Conservation (phyloP, 2,329 filamentous ascomycete genomes). For the Arthroderma sp. region DNA sequence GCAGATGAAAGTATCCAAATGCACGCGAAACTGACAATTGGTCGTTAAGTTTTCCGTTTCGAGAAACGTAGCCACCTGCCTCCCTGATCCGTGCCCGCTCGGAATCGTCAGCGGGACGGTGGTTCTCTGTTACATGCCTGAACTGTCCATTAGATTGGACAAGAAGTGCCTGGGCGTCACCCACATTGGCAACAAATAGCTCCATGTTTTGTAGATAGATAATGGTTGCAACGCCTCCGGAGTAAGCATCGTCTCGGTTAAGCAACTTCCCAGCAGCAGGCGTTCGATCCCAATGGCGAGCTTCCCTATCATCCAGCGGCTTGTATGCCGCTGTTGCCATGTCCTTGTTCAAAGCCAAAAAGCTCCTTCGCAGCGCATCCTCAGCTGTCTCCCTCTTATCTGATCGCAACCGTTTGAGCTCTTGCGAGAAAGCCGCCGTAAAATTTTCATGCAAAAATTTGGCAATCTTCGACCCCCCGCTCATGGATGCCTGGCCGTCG, state of each 20-base stretch:
- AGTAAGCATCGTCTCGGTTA: conserved; percentile 76
- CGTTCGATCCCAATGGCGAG: conserved; percentile 47
- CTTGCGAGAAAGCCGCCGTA: conserved; percentile 65
- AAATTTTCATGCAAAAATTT: conserved; percentile 97
- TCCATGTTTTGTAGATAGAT: conserved; percentile 82
- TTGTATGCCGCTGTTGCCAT: conserved; percentile 73
- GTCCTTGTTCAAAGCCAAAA: conserved; percentile 85
- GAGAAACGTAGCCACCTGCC: conserved; percentile 88
- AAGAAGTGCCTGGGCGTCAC: conserved; percentile 88
- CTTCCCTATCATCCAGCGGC: conserved; percentile 59
- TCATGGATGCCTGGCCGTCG: conserved; percentile 80
- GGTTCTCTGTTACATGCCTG: conserved; percentile 74
- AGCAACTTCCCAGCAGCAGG: conserved; percentile 62
- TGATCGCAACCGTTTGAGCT: conserved; percentile 60
- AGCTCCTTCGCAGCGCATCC: conserved; percentile 76
- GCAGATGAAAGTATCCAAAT: conserved; percentile 86
- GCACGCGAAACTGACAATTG: conserved; percentile 80
- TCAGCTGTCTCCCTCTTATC: conserved; percentile 59
- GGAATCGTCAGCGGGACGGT: conserved; percentile 74
- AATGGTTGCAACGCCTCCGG: conserved; percentile 83
- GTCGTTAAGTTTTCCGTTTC: conserved; percentile 89
- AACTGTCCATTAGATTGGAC: conserved; percentile 79
- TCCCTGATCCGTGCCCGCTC: conserved; percentile 85
- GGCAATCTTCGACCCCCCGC: conserved; percentile 84
- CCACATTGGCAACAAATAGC: conserved; percentile 87